phyloP scores from a whole-genome alignment of 2,329 filamentous ascomycete species.

The Neonectria coccinea region DNA sequence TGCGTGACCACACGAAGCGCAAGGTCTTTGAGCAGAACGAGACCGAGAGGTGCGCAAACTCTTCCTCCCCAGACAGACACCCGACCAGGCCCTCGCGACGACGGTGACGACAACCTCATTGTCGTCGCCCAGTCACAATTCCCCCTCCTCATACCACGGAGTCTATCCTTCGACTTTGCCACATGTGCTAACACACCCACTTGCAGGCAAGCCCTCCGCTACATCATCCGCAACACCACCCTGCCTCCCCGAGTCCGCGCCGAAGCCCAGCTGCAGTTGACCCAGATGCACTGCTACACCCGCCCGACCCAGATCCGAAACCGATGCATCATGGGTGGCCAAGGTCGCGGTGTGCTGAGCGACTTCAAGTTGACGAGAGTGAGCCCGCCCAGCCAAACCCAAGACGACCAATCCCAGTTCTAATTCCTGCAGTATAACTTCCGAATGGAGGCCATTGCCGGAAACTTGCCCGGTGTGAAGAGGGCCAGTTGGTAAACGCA shows the following conservation, averaged over 20 bases:
- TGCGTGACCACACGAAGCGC: constrained; percentile 97
- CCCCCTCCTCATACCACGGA: no score
- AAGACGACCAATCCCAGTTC: constrained; percentile 23
- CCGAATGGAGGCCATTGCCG: constrained; percentile 86
- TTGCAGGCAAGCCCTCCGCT: constrained; percentile 88
- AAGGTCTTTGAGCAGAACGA: constrained; percentile 90
- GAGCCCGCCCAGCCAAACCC: constrained; percentile 54
- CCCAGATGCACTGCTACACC: constrained; percentile 97
- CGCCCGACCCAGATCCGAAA: constrained; percentile 94
- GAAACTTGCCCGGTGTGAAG: constrained; percentile 89
- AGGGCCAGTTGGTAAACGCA: constrained; percentile 92
- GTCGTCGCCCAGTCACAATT: background rate
- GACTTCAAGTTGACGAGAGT: constrained; percentile 95
- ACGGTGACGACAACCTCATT: background rate
- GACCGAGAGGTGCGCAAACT: constrained; percentile 78
- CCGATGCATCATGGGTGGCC: constrained; percentile 92
- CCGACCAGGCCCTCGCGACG: background rate
- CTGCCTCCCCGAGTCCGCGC: constrained; percentile 85
- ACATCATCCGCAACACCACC: constrained; percentile 92
- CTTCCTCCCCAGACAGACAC: constrained; percentile 20
- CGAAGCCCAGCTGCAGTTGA: constrained; percentile 91
- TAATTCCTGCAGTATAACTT: constrained; percentile 83
- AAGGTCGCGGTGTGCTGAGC: constrained; percentile 87
- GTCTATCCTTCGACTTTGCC: background rate
- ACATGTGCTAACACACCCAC: constrained; percentile 12